Percentiles rank a stretch among this genome's conserved stretches.
Conservation (phyloP, 2,329 filamentous ascomycete genomes). For the Lachnellula hyalina region DNA sequence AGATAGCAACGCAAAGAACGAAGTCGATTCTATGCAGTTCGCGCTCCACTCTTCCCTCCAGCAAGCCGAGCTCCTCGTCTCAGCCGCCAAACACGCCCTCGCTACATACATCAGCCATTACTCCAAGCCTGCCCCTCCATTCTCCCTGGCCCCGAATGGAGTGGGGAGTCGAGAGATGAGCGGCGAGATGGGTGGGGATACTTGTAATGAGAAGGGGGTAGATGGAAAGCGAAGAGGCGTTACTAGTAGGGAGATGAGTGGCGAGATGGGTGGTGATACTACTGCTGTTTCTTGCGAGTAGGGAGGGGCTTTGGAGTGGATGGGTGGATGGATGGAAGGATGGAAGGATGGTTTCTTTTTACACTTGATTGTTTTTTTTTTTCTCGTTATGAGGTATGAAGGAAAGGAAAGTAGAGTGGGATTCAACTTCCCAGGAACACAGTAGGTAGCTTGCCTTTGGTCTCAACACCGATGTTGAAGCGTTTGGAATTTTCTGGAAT, state of each 20-base stretch:
- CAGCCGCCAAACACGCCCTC: conserved; percentile 36
- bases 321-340: background rate
- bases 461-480: conserved; percentile 10
- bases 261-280: background rate
- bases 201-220: conserved; percentile 25
- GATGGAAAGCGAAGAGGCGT: conserved; percentile 1
- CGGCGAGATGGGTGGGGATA: conserved; percentile 60
- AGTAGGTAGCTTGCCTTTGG: background rate
- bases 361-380: background rate
- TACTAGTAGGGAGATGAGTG: background rate
- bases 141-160: background rate
- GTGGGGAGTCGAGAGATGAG: conserved; percentile 45
- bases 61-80: conserved; percentile 14
- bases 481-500: conserved; percentile 2
- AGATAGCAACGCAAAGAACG: conserved; percentile 33
- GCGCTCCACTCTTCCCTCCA: background rate
- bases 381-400: background rate
- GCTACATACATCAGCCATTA: conserved; percentile 10
- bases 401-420: background rate
- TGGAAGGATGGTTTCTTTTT: background rate
- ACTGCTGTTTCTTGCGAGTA: background rate
- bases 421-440: conserved; percentile 1
- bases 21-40: conserved; percentile 28
- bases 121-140: background rate
- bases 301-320: background rate